phyloP scores from a whole-genome alignment of 192 early-diverging fungal genomes.

The Coemansia sp. region DNA sequence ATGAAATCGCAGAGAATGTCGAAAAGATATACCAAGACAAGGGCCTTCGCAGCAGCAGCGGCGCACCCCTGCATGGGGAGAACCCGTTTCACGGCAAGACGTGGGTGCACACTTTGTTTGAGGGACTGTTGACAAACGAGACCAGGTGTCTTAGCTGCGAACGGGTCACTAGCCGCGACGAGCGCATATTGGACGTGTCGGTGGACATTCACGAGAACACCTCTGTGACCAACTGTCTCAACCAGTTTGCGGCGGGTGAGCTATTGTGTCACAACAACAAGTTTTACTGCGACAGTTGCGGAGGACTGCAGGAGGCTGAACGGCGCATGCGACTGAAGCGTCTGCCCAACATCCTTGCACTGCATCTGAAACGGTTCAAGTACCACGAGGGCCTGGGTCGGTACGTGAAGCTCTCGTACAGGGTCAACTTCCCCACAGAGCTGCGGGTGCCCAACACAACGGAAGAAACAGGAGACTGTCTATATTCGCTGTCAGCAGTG shows the following conservation, averaged over 20 bases:
- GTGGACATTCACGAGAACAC: constrained; percentile 96
- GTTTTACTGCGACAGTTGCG: constrained; percentile 95
- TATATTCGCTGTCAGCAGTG: constrained; percentile 88
- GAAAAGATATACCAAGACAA: constrained; percentile 62
- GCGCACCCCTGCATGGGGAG: constrained; percentile 27
- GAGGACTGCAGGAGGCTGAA: constrained; percentile 95
- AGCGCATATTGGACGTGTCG: constrained; percentile 93
- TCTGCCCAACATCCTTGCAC: constrained; percentile 90
- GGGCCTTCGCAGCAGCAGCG: constrained; percentile 24
- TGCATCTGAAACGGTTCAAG: constrained; percentile 98
- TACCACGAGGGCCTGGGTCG: constrained; percentile 90
- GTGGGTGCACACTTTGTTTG: constrained; percentile 96
- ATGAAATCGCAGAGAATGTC: constrained; percentile 88
- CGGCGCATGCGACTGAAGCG: constrained; percentile 95
- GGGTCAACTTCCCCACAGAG: constrained; percentile 93
- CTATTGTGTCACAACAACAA: constrained; percentile 96
- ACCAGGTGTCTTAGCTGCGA: constrained; percentile 97
- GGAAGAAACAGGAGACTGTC: constrained; percentile 83
- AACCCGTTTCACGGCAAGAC: constrained; percentile 50
- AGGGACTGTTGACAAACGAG: constrained; percentile 94
- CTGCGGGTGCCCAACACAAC: constrained; percentile 92
- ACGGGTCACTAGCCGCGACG: constrained; percentile 89
- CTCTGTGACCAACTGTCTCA: constrained; percentile 91
- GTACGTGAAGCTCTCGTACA: constrained; percentile 92
- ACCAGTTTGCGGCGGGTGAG: constrained; percentile 95